phyloP scores from a whole-genome alignment of 2,329 filamentous ascomycete genomes.

The Grosmannia clavigera region DNA sequence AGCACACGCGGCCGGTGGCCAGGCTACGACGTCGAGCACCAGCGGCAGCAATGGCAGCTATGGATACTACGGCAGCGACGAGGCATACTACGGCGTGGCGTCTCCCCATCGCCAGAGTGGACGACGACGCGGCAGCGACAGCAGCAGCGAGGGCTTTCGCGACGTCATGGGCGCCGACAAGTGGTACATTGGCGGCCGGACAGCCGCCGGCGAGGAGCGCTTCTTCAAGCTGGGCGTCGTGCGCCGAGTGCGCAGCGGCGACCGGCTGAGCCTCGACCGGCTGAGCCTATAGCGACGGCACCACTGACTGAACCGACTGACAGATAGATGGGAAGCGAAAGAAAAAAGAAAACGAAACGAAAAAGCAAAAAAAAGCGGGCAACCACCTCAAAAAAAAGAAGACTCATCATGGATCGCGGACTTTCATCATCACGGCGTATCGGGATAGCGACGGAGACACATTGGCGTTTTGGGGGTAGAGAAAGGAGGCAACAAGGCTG shows the following conservation, averaged over 20 bases:
- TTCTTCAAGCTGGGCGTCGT: conserved; percentile 75
- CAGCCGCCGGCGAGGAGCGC: conserved; percentile 63
- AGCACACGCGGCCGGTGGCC: not conserved
- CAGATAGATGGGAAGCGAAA: not conserved
- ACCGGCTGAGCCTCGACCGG: conserved; percentile 61
- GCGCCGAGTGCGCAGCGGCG: conserved; percentile 58
- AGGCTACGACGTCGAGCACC: conserved; percentile 1
- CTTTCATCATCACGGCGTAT: not conserved
- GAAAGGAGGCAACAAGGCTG: not conserved
- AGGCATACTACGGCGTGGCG: conserved; percentile 5
- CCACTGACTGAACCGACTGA: not conserved
- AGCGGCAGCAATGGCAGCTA: not conserved
- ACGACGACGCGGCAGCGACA: conserved; percentile 59
- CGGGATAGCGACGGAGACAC: not conserved
- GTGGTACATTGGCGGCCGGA: conserved; percentile 71
- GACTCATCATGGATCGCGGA: not conserved
- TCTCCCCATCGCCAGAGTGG: conserved; percentile 9
- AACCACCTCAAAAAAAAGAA: not conserved
- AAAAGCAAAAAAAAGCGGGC: not conserved
- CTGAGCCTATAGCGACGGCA: conserved; percentile 49
- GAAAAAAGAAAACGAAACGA: not conserved
- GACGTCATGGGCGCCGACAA: conserved; percentile 62
- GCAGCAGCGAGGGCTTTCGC: conserved; percentile 62
- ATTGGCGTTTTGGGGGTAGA: not conserved
- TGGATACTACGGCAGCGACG: conserved; percentile 1